Percentiles rank a stretch among this genome's conserved stretches.
Conservation (phyloP, 768 basidiomycete genomes). For the Boletus rubescentipes region DNA sequence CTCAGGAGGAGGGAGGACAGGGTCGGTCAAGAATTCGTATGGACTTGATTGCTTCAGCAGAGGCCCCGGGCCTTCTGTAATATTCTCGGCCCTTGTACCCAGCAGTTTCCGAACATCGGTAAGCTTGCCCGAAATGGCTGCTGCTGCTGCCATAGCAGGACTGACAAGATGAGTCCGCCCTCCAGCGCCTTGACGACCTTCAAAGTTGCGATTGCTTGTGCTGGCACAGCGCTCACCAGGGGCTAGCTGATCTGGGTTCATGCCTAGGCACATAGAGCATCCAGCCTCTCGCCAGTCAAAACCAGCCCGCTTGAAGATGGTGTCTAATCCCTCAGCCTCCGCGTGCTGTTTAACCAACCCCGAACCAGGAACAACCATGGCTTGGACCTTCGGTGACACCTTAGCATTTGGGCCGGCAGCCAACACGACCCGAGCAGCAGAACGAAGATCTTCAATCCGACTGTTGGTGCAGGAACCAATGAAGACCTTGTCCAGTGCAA, state of each 20-base stretch:
- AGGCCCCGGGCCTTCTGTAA: conserved; percentile 43
- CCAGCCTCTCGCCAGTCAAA: conserved; percentile 96
- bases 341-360: conserved; percentile 89
- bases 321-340: conserved; percentile 84
- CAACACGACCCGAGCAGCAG: conserved; percentile 75
- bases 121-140: conserved; percentile 81
- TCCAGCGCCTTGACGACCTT: conserved; percentile 85
- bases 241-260: conserved; percentile 90
- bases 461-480: conserved; percentile 95
- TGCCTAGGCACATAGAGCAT: conserved; percentile 94
- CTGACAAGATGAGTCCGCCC: conserved; percentile 87
- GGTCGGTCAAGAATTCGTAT: conserved; percentile 76
- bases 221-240: conserved; percentile 87
- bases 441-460: conserved; percentile 86
- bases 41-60: conserved; percentile 70
- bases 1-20: conserved; percentile 54
- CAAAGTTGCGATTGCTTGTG: conserved; percentile 92
- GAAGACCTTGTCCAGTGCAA: conserved; percentile 86
- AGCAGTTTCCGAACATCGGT: conserved; percentile 82
- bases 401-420: conserved; percentile 72
- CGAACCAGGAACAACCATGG: conserved; percentile 92
- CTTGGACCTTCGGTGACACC: conserved; percentile 71
- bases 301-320: conserved; percentile 84
- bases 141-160: conserved; percentile 92
- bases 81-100: conserved; percentile 43